Base-by-base conservation (phyloP, 2,329 filamentous ascomycete genomes). In the Fusarium sp. region DNA sequence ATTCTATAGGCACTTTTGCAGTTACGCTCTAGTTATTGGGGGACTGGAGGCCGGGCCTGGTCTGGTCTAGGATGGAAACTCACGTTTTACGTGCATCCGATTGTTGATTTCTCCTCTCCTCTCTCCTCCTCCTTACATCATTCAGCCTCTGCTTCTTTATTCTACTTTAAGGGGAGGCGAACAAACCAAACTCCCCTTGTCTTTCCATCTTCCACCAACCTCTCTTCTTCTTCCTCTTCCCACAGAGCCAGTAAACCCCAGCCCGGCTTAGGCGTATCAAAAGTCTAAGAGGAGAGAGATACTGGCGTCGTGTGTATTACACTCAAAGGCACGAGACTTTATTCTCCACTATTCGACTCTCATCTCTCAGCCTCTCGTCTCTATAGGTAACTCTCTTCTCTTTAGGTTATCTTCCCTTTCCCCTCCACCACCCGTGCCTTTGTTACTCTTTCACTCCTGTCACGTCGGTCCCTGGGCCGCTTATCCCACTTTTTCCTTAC, bases 401-500 rank as follows among this genome's bases (percentile, higher is more conserved):
- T 23, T 23, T 22, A 22, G 22, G 22, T 14, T 37, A 17, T 19
- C 35, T 37, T 20, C 47, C 52, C 56, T 65, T n/a, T 32, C 41
- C 25, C 55, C 46, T 59, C 48, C 35, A n/a, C 17, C 35, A n/a
- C 17, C 9, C 35, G 17, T 46, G 54, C 58, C 54, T 59, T 54
- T 27, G 19, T n/a, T 33, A 13, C 27, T 44, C 56, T 58, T 45
- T 33, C 37, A 7, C 37, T 41, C 45, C 22, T 45, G 35, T 54
- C 35, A 41, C n/a, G n/a, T 56, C 48, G 50, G 55, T 68, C 61
- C 52, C 43, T 61, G 61, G 39, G 39, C 60, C 51, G 48, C 50
- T 52, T 54, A 63, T 69, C 67, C 66, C 66, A 70, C 66, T 69
- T 69, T 69, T 67, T 58, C 61, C 39, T 41, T 43, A 66, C 57